A percentile compares a stretch with the other conserved stretches of the same genome.
Conservation (phyloP, 164 flowering plant species). For the Magnolia changhungtana region DNA sequence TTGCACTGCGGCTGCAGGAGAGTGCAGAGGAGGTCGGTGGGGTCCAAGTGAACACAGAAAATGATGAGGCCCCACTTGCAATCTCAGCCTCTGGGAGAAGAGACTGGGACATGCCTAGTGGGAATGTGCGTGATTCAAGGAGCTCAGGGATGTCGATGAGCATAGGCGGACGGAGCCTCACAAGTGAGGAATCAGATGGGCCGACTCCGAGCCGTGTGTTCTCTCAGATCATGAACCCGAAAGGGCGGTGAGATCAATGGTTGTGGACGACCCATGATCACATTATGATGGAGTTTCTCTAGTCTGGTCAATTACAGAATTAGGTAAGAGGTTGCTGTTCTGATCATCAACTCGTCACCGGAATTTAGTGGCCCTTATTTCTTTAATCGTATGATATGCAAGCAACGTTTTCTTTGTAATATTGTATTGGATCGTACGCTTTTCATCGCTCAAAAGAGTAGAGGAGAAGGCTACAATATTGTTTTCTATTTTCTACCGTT, state of each 20-base stretch:
- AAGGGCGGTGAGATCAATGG: conserved; percentile 51
- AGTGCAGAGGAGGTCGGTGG: conserved; percentile 29
- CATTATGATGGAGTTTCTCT: neutral
- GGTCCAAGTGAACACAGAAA: conserved; percentile 1
- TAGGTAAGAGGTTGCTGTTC: no score
- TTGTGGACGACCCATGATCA: neutral
- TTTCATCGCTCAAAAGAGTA: no score
- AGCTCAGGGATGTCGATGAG: conserved; percentile 83
- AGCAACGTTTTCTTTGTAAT: no score
- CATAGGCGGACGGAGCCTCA: conserved; percentile 77
- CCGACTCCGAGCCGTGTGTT: conserved; percentile 81
- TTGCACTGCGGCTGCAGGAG: conserved; percentile 44
- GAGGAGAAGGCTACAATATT: no score
- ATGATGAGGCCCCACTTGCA: conserved; percentile 22
- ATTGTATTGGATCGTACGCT: no score
- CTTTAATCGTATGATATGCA: no score
- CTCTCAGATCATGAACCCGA: conserved; percentile 92
- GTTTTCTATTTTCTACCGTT: no score
- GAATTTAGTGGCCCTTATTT: no score
- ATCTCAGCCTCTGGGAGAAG: neutral
- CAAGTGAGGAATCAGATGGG: conserved; percentile 80
- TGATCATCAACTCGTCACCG: no score
- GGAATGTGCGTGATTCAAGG: conserved; percentile 39
- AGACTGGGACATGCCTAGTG: neutral
- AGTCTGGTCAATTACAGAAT: neutral